phyloP scores from a whole-genome alignment of 2,329 filamentous ascomycete genomes.

The Colletotrichum sp. region DNA sequence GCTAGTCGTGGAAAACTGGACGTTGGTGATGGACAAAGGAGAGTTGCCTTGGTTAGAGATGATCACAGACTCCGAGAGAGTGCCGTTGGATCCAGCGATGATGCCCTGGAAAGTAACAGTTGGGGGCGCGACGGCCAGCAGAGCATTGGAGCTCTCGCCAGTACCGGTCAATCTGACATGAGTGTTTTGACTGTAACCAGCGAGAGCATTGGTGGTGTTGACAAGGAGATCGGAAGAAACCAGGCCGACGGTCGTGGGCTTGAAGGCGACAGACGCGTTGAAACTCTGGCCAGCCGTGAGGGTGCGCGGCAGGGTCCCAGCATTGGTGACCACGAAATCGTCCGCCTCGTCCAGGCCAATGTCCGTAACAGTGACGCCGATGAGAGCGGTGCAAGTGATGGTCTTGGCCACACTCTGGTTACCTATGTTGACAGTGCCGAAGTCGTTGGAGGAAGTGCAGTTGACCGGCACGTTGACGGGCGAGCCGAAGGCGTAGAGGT shows the following conservation, averaged over 20 bases:
- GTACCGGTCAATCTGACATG: conserved; percentile 53
- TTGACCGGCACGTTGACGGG: conserved; percentile 58
- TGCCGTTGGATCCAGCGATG: conserved; percentile 46
- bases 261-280: conserved; percentile 47
- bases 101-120: conserved; percentile 53
- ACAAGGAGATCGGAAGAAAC: conserved; percentile 52
- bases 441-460: conserved; percentile 53
- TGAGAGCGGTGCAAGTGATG: conserved; percentile 53
- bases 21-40: conserved; percentile 44
- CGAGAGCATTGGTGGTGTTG: conserved; percentile 48
- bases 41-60: conserved; percentile 55
- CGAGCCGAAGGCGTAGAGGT: conserved; percentile 59
- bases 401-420: conserved; percentile 24
- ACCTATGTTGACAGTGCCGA: conserved; percentile 39
- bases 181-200: conserved; percentile 50
- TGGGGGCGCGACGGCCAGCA: conserved; percentile 52
- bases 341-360: conserved; percentile 35
- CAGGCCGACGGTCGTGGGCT: conserved; percentile 49
- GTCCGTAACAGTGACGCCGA: conserved; percentile 44
- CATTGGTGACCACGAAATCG: conserved; percentile 39
- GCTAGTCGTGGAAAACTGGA: conserved; percentile 47
- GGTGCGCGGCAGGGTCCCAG: conserved; percentile 33
- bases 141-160: conserved; percentile 47
- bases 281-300: conserved; percentile 42
- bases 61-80: conserved; percentile 46